Evolutionary conservation across 495 filamentous ascomycete genomes (phyloP).

Genomic region (Penicillium manginii): DNA sequence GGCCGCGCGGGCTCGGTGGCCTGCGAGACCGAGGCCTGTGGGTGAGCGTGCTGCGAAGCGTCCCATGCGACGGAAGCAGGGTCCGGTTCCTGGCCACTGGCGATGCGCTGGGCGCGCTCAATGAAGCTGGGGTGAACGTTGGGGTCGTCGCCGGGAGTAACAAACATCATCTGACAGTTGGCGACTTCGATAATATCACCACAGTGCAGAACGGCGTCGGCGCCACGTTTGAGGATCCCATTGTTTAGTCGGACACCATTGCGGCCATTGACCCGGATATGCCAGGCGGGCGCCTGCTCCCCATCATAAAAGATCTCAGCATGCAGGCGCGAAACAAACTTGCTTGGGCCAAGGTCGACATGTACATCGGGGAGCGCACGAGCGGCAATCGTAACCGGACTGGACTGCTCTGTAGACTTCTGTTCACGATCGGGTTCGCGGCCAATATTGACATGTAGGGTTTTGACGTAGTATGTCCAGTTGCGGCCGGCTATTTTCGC

Average conservation of each 20-base stretch:
- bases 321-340: conserved; percentile 87
- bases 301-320: conserved; percentile 82
- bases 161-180: conserved; percentile 97
- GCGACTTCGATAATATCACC: conserved; percentile 89
- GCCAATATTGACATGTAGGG: conserved; percentile 80
- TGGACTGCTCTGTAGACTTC: conserved; percentile 47
- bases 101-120: conserved; percentile 51
- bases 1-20: conserved; percentile 28
- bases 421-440: conserved; percentile 68
- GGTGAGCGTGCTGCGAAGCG: conserved; percentile 45
- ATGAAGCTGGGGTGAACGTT: conserved; percentile 61
- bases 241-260: conserved; percentile 88
- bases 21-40: conserved; percentile 37
- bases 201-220: conserved; percentile 68
- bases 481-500: conserved; percentile 89
- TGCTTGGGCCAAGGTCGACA: conserved; percentile 92
- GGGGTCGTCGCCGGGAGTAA: conserved; percentile 69
- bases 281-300: conserved; percentile 67
- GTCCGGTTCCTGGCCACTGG: conserved; percentile 46
- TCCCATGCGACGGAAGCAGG: conserved; percentile 37
- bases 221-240: conserved; percentile 62
- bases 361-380: conserved; percentile 63
- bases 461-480: conserved; percentile 94
- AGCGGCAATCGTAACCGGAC: conserved; percentile 48
- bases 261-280: conserved; percentile 81